These are phyloP conservation scores for Macrocybe sp. DNA, from an alignment of 1,284 basidiomycete species.

Conservation along the genomic window DNA sequence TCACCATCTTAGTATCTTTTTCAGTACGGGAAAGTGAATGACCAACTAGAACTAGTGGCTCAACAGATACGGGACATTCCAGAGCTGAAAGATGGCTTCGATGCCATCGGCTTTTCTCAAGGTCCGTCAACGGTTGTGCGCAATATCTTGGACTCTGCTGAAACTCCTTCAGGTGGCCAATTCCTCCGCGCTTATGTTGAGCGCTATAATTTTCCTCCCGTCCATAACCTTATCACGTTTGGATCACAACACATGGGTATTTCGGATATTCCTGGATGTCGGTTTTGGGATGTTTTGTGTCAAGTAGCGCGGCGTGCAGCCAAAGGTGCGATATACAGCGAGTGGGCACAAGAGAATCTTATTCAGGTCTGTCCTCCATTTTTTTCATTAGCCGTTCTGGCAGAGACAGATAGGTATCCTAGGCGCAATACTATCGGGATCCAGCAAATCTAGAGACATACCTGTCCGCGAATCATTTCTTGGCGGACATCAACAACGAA, in stretches of 20 bases:
- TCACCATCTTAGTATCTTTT: constrained; percentile 4
- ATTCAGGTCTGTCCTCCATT: constrained; percentile 52
- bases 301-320: constrained; percentile 70
- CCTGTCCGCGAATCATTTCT: constrained; percentile 63
- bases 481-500: constrained; percentile 78
- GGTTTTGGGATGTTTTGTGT: constrained; percentile 71
- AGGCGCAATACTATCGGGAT: constrained; percentile 95
- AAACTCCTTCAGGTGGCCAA: constrained; percentile 56
- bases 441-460: constrained; percentile 72
- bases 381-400: not conserved
- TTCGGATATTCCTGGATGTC: constrained; percentile 74
- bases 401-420: not conserved
- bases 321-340: constrained; percentile 72
- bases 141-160: not conserved
- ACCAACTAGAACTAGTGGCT: constrained; percentile 64
- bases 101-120: constrained; percentile 92
- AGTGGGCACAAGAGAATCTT: constrained; percentile 80
- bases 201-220: constrained; percentile 71
- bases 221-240: constrained; percentile 88
- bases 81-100: constrained; percentile 75
- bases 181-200: constrained; percentile 91
- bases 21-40: constrained; percentile 79
- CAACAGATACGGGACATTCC: constrained; percentile 64
- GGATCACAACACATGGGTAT: constrained; percentile 85
- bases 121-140: constrained; percentile 36